These are phyloP conservation scores for Viola pubescens DNA, from an alignment of 441 rosid species.

Conservation along the genomic window DNA sequence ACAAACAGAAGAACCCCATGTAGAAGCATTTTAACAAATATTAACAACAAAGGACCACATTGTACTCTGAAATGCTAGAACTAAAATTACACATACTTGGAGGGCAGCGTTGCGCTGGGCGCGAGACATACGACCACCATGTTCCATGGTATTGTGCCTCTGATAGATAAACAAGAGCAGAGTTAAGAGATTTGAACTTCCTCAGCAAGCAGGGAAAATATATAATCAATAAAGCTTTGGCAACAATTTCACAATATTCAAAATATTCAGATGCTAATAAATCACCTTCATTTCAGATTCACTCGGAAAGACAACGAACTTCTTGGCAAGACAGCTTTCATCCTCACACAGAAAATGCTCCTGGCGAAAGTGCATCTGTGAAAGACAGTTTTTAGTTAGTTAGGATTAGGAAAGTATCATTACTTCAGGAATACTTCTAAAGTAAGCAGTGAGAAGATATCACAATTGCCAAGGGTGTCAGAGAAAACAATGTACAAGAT, in stretches of 20 bases:
- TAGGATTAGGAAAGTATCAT: conserved; percentile 1
- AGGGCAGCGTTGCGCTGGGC: conserved; percentile 85
- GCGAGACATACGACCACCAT: conserved; percentile 93
- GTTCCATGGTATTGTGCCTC: conserved; percentile 89
- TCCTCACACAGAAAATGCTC: conserved; percentile 94
- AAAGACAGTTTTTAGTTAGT: conserved; percentile 13
- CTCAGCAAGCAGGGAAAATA: neutral
- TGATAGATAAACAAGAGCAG: conserved; percentile 22
- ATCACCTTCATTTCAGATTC: conserved; percentile 90
- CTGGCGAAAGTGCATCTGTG: conserved; percentile 77
- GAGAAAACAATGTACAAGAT: neutral
- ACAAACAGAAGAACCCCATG: neutral
- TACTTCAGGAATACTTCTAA: conserved; percentile 4
- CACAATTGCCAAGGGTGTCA: neutral
- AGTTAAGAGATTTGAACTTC: conserved; percentile 9
- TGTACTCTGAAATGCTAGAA: neutral
- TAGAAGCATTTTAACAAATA: neutral
- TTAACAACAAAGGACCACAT: neutral
- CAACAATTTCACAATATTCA: neutral
- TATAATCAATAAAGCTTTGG: neutral
- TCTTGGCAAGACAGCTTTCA: conserved; percentile 80
- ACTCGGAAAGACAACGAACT: conserved; percentile 72
- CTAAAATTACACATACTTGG: conserved; percentile 38
- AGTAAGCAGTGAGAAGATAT: no score
- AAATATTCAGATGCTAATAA: conserved; percentile 10